phyloP scores from a whole-genome alignment of 192 early-diverging fungal species.

The Funneliformis mosseae region DNA sequence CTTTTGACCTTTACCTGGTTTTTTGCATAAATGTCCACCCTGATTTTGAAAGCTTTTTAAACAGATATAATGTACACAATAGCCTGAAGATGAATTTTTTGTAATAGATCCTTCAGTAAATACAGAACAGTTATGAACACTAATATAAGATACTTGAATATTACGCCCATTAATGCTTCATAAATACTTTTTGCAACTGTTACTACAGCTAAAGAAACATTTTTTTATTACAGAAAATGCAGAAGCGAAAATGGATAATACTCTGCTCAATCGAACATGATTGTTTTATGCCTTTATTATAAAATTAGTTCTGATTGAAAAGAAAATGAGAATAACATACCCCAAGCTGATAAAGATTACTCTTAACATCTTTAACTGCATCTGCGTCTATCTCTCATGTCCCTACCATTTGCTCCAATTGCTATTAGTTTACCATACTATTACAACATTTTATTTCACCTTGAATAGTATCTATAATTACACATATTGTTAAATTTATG shows the following conservation, averaged over 20 bases:
- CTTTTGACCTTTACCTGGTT: neutral
- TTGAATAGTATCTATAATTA: neutral
- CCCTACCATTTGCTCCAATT: neutral
- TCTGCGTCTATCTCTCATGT: conserved; percentile 16
- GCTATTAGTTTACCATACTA: neutral
- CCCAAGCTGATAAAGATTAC: neutral
- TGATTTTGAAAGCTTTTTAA: too few relatives aligned
- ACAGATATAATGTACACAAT: too few relatives aligned
- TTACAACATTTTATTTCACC: neutral
- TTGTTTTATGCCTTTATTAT: neutral
- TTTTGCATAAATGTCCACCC: too few relatives aligned
- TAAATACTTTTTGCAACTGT: too few relatives aligned
- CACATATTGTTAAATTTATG: neutral
- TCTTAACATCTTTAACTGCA: neutral
- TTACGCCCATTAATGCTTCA: too few relatives aligned
- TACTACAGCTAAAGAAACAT: too few relatives aligned
- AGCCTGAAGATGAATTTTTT: too few relatives aligned
- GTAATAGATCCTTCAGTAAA: too few relatives aligned
- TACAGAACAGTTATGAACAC: too few relatives aligned
- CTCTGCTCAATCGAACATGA: neutral
- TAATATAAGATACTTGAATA: too few relatives aligned
- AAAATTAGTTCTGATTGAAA: neutral
- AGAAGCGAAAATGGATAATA: neutral
- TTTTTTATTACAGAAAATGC: neutral
- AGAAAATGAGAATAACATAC: neutral